Evolutionary conservation across 768 basidiomycete genomes (phyloP).

Genomic region (Leccinum imitatum): DNA sequence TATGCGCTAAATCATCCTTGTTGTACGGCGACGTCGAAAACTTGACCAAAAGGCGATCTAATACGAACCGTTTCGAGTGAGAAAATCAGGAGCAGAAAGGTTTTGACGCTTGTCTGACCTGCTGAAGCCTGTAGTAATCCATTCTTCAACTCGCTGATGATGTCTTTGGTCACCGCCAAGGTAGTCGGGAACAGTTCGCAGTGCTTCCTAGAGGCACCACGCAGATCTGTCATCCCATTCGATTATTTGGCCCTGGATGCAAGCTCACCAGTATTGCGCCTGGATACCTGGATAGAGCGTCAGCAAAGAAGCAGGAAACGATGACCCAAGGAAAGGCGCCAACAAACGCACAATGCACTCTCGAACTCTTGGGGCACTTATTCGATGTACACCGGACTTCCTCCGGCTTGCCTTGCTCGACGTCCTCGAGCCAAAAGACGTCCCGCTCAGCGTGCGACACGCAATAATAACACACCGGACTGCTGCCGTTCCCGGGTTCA

Average conservation of each 20-base stretch:
- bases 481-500: neutral
- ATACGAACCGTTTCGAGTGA: neutral
- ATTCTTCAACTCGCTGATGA: conserved; percentile 21
- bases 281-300: conserved; percentile 21
- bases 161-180: conserved; percentile 19
- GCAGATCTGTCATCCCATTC: neutral
- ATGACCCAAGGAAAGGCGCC: neutral
- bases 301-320: neutral
- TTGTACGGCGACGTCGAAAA: conserved; percentile 34
- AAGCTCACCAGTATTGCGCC: conserved; percentile 31
- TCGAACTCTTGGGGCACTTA: conserved; percentile 17
- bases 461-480: conserved; percentile 25
- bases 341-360: conserved; percentile 25
- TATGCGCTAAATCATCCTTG: conserved; percentile 23
- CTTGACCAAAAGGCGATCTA: conserved; percentile 32
- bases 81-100: neutral
- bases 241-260: too few relatives aligned
- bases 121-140: conserved; percentile 30
- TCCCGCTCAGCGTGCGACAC: conserved; percentile 28
- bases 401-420: conserved; percentile 17
- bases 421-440: conserved; percentile 30
- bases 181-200: conserved; percentile 33
- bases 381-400: conserved; percentile 24
- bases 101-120: conserved; percentile 11
- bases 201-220: conserved; percentile 24